Percentiles rank a stretch among this genome's conserved stretches.
Evolutionary conservation across 2,329 filamentous ascomycete species (phyloP).

Genomic region (Sporothrix pseudoabietina): DNA sequence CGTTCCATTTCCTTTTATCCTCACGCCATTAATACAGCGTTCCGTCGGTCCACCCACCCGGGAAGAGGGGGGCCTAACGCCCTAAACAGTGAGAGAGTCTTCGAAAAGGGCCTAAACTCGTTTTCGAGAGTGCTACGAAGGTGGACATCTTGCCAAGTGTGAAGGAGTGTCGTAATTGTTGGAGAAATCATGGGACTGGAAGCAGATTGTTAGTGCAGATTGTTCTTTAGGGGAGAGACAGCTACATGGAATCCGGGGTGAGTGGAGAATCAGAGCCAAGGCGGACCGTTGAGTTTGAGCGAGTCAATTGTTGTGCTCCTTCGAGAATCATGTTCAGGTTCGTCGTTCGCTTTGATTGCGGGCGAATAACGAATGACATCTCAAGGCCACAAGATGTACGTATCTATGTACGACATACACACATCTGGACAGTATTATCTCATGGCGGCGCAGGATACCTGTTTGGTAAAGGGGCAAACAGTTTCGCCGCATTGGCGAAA

Average conservation of each 20-base stretch:
- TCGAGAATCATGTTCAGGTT: neutral
- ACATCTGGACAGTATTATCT: neutral
- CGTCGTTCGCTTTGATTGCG: neutral
- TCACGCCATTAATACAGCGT: neutral
- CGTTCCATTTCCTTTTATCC: neutral
- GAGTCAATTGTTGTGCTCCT: neutral
- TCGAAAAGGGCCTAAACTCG: neutral
- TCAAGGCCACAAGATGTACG: neutral
- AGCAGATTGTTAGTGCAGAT: neutral
- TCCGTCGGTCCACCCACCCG: constrained; percentile 12
- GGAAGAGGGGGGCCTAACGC: neutral
- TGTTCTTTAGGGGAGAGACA: neutral
- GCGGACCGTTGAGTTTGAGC: neutral
- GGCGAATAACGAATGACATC: neutral
- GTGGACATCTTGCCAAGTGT: neutral
- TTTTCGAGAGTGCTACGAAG: neutral
- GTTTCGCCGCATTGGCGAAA: neutral
- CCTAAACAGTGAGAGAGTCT: neutral
- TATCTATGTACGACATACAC: neutral
- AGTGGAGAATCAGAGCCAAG: neutral
- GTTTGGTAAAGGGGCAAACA: neutral
- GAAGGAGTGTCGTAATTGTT: constrained; percentile 1
- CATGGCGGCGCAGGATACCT: neutral
- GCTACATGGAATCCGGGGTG: constrained; percentile 6
- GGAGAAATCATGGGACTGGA: constrained; percentile 5